Evolutionary conservation across 148 eudicot species (phyloP).

Genomic region (Cornus florida): DNA sequence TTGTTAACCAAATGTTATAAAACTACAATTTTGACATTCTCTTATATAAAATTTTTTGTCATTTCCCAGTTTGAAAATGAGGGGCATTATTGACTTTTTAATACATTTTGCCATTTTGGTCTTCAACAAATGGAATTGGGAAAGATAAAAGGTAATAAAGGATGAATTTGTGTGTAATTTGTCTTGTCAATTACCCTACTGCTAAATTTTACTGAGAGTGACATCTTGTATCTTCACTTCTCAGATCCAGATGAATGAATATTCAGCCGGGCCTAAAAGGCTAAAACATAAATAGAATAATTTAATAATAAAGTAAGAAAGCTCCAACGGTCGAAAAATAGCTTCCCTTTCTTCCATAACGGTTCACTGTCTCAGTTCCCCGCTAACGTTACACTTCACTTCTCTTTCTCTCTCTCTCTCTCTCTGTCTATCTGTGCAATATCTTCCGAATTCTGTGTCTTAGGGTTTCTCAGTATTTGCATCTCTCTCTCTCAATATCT

Average conservation of each 20-base stretch:
- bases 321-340: conserved; percentile 32
- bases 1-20: too few relatives aligned
- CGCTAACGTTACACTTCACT: conserved; percentile 3
- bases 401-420: conserved; percentile 4
- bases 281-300: neutral
- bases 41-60: too few relatives aligned
- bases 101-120: too few relatives aligned
- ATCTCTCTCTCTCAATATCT: neutral
- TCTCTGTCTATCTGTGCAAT: neutral
- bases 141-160: too few relatives aligned
- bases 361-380: conserved; percentile 10
- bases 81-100: too few relatives aligned
- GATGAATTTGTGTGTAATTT: too few relatives aligned
- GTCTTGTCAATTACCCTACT: too few relatives aligned
- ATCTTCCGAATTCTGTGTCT: neutral
- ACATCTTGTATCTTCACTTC: neutral
- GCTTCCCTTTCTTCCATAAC: conserved; percentile 2
- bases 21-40: too few relatives aligned
- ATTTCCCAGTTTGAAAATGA: too few relatives aligned
- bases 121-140: too few relatives aligned
- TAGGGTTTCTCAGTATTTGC: neutral
- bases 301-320: neutral
- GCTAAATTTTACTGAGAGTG: too few relatives aligned
- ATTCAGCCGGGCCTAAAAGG: neutral
- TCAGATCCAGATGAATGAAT: neutral